Percentiles rank a stretch among this genome's conserved stretches.
phyloP scores from a whole-genome alignment of 371 early-diverging fungal genomes.

The Massospora cicadina region DNA sequence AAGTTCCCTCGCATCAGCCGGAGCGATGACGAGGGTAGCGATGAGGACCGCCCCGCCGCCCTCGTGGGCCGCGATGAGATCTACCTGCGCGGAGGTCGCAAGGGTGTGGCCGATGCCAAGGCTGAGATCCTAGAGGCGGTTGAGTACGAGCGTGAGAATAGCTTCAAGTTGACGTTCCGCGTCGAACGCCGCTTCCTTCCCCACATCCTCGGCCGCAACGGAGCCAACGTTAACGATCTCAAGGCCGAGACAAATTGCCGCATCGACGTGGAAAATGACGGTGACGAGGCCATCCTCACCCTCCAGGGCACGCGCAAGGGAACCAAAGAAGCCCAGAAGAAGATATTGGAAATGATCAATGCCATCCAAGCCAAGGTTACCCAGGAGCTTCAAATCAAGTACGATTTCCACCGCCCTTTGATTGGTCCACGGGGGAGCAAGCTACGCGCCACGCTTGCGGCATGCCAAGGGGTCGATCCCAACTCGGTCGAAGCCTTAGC shows the following conservation, averaged over 20 bases:
- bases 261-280: constrained; percentile 32
- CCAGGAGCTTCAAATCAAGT: constrained; percentile 30
- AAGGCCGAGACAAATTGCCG: constrained; percentile 38
- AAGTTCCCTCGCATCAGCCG: constrained; percentile 33
- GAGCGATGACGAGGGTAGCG: constrained; percentile 18
- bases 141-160: constrained; percentile 55
- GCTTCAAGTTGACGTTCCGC: constrained; percentile 24
- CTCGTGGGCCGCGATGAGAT: constrained; percentile 31
- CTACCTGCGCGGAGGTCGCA: constrained; percentile 49
- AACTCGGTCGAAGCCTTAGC: constrained; percentile 20
- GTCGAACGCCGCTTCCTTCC: constrained; percentile 40
- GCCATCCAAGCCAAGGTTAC: constrained; percentile 30
- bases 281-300: constrained; percentile 24
- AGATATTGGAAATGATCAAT: constrained; percentile 26
- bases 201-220: constrained; percentile 50
- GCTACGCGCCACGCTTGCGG: constrained; percentile 41
- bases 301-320: constrained; percentile 38
- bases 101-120: constrained; percentile 50
- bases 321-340: constrained; percentile 26
- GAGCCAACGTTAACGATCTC: constrained; percentile 41
- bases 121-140: constrained; percentile 56
- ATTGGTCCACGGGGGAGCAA: constrained; percentile 59
- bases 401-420: constrained; percentile 46
- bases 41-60: constrained; percentile 24
- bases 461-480: constrained; percentile 37